Evolutionary conservation across 805 yeast genomes (phyloP).

Genomic region (Saturnispora diversa): DNA sequence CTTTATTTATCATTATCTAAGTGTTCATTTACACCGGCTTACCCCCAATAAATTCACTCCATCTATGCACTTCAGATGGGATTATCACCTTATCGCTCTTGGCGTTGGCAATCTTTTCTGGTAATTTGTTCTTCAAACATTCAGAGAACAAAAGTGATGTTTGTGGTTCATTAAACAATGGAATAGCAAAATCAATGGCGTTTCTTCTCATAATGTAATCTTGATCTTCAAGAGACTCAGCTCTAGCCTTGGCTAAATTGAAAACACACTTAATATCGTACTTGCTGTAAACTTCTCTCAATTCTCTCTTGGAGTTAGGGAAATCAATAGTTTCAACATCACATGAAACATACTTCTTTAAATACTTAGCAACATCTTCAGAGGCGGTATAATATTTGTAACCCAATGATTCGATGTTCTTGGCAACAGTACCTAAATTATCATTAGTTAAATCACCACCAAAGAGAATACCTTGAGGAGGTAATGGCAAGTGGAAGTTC

Average conservation of each 20-base stretch:
- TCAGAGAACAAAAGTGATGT: conserved; percentile 82
- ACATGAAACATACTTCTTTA: conserved; percentile 40
- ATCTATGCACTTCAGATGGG: conserved; percentile 83
- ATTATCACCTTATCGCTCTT: conserved; percentile 39
- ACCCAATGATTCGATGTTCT: conserved; percentile 61
- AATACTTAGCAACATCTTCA: conserved; percentile 60
- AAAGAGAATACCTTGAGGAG: conserved; percentile 81
- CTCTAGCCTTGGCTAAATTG: conserved; percentile 87
- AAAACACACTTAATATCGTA: conserved; percentile 81
- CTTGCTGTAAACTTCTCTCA: conserved; percentile 87
- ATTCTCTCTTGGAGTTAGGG: conserved; percentile 85
- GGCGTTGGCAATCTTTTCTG: conserved; percentile 42
- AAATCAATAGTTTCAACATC: conserved; percentile 66
- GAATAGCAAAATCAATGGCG: conserved; percentile 96
- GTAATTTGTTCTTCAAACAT: conserved; percentile 68
- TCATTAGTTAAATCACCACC: conserved; percentile 86
- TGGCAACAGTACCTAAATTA: conserved; percentile 66
- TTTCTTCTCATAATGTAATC: conserved; percentile 98
- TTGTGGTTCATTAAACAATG: conserved; percentile 93
- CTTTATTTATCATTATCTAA: neutral
- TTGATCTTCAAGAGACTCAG: conserved; percentile 73
- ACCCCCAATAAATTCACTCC: conserved; percentile 96
- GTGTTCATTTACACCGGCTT: conserved; percentile 55
- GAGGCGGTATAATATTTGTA: conserved; percentile 78
- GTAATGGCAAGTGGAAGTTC: conserved; percentile 92